Conservation (phyloP, 208 protist genomes). For the Herpetomonas tarakana region DNA sequence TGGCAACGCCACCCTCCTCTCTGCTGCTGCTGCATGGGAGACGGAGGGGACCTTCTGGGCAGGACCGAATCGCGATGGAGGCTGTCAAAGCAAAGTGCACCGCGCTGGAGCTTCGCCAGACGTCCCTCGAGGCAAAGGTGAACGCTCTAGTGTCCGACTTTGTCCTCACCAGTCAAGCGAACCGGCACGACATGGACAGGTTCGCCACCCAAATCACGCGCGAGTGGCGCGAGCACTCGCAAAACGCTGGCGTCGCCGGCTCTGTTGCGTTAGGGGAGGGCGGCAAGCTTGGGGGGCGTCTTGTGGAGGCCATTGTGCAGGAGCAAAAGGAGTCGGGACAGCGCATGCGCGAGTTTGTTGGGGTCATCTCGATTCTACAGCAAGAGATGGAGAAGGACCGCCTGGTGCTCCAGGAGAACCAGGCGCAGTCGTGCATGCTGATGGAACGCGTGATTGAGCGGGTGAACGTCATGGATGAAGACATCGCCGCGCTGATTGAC, state of each 20-base stretch:
- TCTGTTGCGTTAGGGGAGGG: too few species aligned
- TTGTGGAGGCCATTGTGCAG: background rate
- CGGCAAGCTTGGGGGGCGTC: constrained; percentile 3
- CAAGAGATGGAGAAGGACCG: constrained; percentile 32
- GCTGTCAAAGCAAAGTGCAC: constrained; percentile 18
- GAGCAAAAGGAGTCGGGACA: background rate
- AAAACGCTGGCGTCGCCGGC: constrained; percentile 1
- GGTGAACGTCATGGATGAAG: constrained; percentile 17
- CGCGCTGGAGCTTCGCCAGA: constrained; percentile 21
- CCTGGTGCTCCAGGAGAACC: constrained; percentile 15
- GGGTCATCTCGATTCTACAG: constrained; percentile 26
- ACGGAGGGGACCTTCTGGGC: too few species aligned
- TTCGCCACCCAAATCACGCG: constrained; percentile 10
- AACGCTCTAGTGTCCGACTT: constrained; percentile 36
- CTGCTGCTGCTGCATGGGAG: too few species aligned
- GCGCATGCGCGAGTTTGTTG: constrained; percentile 23
- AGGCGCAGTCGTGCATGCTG: constrained; percentile 19
- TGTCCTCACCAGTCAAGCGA: constrained; percentile 13
- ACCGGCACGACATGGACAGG: constrained; percentile 22
- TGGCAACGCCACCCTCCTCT: too few species aligned
- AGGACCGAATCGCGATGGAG: constrained; percentile 17
- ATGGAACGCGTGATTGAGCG: constrained; percentile 24
- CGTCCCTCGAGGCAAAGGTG: constrained; percentile 31
- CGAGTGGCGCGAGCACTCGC: background rate
- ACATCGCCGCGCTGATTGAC: constrained; percentile 10